A percentile compares a stretch with the other conserved stretches of the same genome.
phyloP scores from a whole-genome alignment of 345 rosid species.

The Eucalyptus globulus region DNA sequence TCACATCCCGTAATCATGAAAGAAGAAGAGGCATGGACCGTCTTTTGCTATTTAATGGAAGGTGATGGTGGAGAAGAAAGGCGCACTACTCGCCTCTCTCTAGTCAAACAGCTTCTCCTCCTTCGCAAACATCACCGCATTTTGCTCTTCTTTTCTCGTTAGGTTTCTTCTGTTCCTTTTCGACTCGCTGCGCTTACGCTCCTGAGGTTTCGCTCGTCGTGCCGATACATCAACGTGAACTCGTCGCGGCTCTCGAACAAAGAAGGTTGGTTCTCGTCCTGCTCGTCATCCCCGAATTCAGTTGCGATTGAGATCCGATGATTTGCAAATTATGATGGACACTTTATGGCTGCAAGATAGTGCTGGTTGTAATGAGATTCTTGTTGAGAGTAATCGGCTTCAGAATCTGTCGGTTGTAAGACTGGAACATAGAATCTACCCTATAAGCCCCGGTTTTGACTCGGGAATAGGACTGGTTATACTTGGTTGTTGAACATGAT shows the following conservation, averaged over 20 bases:
- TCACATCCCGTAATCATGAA: background rate
- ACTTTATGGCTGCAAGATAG: background rate
- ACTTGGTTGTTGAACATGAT: background rate
- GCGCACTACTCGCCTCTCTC: background rate
- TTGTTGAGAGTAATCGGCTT: background rate
- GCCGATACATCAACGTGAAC: background rate
- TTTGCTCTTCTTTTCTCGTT: background rate
- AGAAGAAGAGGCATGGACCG: background rate
- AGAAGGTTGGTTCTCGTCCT: background rate
- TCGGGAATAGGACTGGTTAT: background rate
- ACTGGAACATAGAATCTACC: background rate
- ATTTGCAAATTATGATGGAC: background rate
- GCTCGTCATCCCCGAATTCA: background rate
- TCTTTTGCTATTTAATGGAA: background rate
- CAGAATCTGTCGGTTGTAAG: background rate
- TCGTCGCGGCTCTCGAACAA: background rate
- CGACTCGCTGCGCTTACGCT: accelerated
- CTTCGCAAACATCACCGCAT: background rate
- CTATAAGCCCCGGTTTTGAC: background rate
- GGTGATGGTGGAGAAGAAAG: background rate
- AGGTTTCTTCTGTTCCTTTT: background rate
- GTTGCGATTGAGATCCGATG: background rate
- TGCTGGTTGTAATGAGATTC: background rate
- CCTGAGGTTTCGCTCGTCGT: background rate
- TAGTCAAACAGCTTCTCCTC: background rate